phyloP scores from a whole-genome alignment of 1,284 basidiomycete species.

The Papiliotrema laurentii region DNA sequence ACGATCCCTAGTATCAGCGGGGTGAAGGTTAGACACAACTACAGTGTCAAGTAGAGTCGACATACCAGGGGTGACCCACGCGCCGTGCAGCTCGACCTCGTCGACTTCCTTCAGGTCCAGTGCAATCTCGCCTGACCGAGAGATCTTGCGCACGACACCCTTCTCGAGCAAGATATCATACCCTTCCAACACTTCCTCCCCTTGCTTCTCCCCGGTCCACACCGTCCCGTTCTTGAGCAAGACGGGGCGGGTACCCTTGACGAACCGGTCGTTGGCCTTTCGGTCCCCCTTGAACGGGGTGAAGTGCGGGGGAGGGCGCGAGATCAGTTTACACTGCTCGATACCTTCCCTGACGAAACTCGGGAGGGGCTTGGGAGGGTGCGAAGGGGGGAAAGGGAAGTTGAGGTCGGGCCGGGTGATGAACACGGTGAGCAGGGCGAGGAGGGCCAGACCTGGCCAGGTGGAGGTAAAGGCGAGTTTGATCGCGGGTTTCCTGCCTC shows the following conservation, averaged over 20 bases:
- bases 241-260: constrained; percentile 59
- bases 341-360: constrained; percentile 35
- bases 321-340: constrained; percentile 36
- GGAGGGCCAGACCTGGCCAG: neutral
- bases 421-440: constrained; percentile 2
- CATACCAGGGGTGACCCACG: constrained; percentile 51
- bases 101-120: constrained; percentile 22
- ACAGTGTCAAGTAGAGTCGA: neutral
- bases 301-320: constrained; percentile 21
- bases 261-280: constrained; percentile 65
- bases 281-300: constrained; percentile 53
- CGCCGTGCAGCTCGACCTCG: constrained; percentile 47
- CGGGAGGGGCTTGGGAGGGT: constrained; percentile 15
- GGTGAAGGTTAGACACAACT: neutral
- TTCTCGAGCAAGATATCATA: constrained; percentile 48
- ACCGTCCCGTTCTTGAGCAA: constrained; percentile 73
- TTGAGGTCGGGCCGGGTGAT: constrained; percentile 7
- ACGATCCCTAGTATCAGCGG: constrained; percentile 52
- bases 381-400: constrained; percentile 25
- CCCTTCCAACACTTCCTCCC: constrained; percentile 57
- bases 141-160: constrained; percentile 50
- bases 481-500: neutral
- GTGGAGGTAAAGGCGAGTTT: neutral
- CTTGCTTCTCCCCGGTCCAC: constrained; percentile 67
- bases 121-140: constrained; percentile 20